Conservation (phyloP, 2,329 filamentous ascomycete species). For the Dendrostoma leiphaemia region DNA sequence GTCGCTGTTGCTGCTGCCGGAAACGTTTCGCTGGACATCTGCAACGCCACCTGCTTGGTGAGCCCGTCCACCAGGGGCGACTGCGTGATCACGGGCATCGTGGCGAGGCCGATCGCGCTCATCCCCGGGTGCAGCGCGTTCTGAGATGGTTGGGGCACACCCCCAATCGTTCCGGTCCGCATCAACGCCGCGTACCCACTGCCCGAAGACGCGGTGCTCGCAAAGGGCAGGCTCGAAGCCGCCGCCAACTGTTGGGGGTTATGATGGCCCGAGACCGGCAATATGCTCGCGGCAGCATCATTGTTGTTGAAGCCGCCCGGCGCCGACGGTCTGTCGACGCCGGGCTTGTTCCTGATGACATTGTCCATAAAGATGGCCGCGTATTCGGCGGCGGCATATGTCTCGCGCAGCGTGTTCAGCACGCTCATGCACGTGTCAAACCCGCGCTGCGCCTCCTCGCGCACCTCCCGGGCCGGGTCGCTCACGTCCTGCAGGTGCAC, state of each 20-base stretch:
- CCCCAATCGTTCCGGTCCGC: not conserved
- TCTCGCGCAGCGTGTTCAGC: conserved; percentile 81
- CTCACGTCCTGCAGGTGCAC: conserved; percentile 94
- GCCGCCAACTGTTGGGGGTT: not conserved
- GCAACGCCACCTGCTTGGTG: not conserved
- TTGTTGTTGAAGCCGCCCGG: not conserved
- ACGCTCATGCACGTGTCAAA: conserved; percentile 93
- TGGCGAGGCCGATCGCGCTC: not conserved
- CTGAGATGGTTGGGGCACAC: not conserved
- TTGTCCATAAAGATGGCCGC: conserved; percentile 87
- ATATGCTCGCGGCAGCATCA: not conserved
- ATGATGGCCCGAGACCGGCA: not conserved
- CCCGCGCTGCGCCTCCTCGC: conserved; percentile 71
- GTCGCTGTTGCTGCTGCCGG: not conserved
- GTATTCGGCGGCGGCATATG: conserved; percentile 92
- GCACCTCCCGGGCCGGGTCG: conserved; percentile 68
- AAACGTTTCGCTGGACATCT: not conserved
- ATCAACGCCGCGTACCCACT: not conserved
- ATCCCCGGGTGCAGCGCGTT: not conserved
- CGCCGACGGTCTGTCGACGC: not conserved
- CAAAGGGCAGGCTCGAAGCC: not conserved
- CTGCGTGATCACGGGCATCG: not conserved
- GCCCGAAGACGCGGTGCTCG: too few species aligned
- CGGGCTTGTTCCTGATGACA: conserved; percentile 6
- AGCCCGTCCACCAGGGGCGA: not conserved